Evolutionary conservation across 2,329 filamentous ascomycete species (phyloP).

Genomic region (Beauveria bassiana): DNA sequence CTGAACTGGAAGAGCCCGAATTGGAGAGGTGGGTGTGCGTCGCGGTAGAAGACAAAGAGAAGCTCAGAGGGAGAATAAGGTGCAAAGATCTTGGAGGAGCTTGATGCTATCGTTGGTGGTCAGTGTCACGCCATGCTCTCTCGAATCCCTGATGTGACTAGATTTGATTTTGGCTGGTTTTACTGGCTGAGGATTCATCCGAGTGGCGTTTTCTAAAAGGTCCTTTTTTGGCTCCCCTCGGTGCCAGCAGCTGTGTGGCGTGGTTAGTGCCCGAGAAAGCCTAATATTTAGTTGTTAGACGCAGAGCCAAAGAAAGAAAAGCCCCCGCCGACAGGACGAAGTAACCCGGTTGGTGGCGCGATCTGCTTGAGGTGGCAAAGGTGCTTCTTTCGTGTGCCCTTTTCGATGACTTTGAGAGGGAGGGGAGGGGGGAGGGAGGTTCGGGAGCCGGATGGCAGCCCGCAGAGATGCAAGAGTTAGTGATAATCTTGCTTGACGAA

Average conservation of each 20-base stretch:
- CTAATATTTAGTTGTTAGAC: not conserved
- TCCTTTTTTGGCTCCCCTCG: not conserved
- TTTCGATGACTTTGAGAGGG: too few species aligned
- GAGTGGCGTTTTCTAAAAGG: not conserved
- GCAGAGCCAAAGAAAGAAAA: not conserved
- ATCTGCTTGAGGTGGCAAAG: not conserved
- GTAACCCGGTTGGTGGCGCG: not conserved
- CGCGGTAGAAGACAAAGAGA: not conserved
- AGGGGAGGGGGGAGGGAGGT: too few species aligned
- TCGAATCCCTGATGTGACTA: too few species aligned
- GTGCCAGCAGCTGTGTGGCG: not conserved
- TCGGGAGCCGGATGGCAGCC: too few species aligned
- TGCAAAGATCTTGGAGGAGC: too few species aligned
- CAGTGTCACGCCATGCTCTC: too few species aligned
- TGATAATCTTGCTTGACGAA: too few species aligned
- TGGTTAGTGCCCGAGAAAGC: not conserved
- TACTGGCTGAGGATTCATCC: not conserved
- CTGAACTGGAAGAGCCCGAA: not conserved
- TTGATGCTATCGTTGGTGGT: too few species aligned
- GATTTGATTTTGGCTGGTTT: not conserved
- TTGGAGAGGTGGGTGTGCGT: too few species aligned
- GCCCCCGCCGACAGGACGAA: not conserved
- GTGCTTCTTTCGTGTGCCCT: too few species aligned
- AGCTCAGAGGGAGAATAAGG: not conserved
- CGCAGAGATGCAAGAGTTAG: too few species aligned